Percentiles rank a stretch among this genome's conserved stretches.
Evolutionary conservation across 495 filamentous ascomycete species (phyloP).

Genomic region (Margaritispora aquatica): DNA sequence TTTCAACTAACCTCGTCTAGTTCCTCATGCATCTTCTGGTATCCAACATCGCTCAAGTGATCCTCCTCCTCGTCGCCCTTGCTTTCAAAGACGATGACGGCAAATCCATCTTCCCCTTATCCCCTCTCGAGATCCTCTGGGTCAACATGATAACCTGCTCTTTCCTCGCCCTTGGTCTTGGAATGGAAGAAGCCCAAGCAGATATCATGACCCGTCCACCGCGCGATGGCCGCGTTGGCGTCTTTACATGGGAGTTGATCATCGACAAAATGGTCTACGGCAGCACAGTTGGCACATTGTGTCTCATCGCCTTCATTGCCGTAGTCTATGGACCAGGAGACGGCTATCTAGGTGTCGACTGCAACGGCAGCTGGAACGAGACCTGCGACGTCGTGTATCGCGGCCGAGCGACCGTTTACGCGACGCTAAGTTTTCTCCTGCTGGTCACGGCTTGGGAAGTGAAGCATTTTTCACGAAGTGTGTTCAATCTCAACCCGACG

Average conservation of each 20-base stretch:
- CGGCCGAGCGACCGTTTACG: constrained; percentile 65
- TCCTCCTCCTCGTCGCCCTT: constrained; percentile 61
- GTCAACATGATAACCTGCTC: constrained; percentile 73
- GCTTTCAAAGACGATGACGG: constrained; percentile 58
- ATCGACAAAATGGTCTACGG: constrained; percentile 66
- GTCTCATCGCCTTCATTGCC: constrained; percentile 56
- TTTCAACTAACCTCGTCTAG: neutral
- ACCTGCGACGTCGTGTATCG: constrained; percentile 61
- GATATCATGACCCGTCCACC: constrained; percentile 54
- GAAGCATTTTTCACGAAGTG: constrained; percentile 57
- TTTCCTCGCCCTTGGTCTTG: constrained; percentile 68
- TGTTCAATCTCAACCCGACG: constrained; percentile 61
- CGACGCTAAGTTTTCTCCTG: constrained; percentile 65
- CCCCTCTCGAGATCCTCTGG: constrained; percentile 71
- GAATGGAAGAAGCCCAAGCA: constrained; percentile 59
- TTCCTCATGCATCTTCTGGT: constrained; percentile 69
- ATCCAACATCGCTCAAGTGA: constrained; percentile 65
- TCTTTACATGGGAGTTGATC: constrained; percentile 65
- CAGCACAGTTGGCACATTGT: constrained; percentile 61
- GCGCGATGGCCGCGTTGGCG: constrained; percentile 41
- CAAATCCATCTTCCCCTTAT: constrained; percentile 65
- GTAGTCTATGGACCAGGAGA: constrained; percentile 63
- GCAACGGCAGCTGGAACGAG: constrained; percentile 51
- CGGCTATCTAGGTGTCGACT: constrained; percentile 54
- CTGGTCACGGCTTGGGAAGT: constrained; percentile 72